phyloP scores from a whole-genome alignment of 306 rosid genomes.

The Cicer pinnatifidum region DNA sequence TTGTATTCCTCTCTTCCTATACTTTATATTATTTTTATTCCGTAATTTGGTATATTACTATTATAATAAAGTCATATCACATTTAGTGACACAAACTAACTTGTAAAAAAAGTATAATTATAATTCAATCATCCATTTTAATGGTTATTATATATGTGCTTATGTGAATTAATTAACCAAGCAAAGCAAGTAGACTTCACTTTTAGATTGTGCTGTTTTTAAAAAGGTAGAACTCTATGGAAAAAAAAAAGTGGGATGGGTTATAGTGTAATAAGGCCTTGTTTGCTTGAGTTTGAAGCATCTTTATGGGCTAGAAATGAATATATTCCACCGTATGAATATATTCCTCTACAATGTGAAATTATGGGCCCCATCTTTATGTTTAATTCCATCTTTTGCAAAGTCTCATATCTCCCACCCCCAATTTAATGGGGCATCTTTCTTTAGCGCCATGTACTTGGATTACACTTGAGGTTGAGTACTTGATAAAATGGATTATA shows the following conservation, averaged over 20 bases:
- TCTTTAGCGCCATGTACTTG: slow-evolving; percentile 12
- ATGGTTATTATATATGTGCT: slow-evolving; percentile 38
- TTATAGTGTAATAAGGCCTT: slow-evolving; percentile 66
- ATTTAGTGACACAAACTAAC: slow-evolving; percentile 6
- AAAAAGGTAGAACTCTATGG: slow-evolving; percentile 56
- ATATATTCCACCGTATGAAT: slow-evolving; percentile 85
- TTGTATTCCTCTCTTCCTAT: slow-evolving; percentile 47
- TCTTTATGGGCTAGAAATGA: slow-evolving; percentile 68
- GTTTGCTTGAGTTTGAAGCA: slow-evolving; percentile 98
- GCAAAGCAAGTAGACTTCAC: slow-evolving; percentile 64
- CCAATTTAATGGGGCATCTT: slow-evolving; percentile 4
- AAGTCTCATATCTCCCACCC: slow-evolving; percentile 23
- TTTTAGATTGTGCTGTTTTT: slow-evolving; percentile 53
- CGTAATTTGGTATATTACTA: background rate
- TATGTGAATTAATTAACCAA: slow-evolving; percentile 58
- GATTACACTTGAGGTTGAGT: slow-evolving; percentile 3
- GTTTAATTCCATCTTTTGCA: slow-evolving; percentile 49
- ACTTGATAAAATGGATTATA: background rate
- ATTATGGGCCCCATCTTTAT: slow-evolving; percentile 68
- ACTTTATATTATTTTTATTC: slow-evolving; percentile 40
- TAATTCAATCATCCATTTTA: background rate
- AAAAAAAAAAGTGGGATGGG: slow-evolving; percentile 61
- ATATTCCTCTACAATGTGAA: slow-evolving; percentile 73
- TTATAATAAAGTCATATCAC: background rate
- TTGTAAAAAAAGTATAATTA: background rate